Base-by-base conservation (phyloP, 257 asterid species). In the Orobanche coerulescens region DNA sequence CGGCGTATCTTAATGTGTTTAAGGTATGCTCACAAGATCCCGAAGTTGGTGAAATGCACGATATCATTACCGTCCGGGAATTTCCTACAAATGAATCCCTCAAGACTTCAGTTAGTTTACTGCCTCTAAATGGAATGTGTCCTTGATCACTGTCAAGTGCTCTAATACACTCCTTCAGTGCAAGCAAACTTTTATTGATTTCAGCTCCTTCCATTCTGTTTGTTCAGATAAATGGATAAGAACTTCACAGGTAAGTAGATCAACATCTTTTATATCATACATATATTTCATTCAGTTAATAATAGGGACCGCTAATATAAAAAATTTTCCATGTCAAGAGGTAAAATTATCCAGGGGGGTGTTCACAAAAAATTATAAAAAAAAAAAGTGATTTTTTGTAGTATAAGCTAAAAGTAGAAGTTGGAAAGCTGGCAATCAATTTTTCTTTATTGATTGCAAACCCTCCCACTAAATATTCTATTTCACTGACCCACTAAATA, bases 151-250 rank as follows among this genome's bases (percentile, higher is more conserved):
- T 91, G 76, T 91, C 97, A 50, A 91, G 97, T n/a, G 97, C 97
- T 76, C 97, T 80, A 57, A 91, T 91, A 77, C 97, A 91, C 78
- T 91, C 97, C 82, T 91, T 91, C 67, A 91, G 70, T n/a, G 97
- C 97, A 73, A 91, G 96, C 78, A 91, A 81, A 66, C 97, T 91
- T 85, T 87, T 87, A 73, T 91, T 91, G 61, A 91, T 91, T 83
- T 91, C 97, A 34, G 97, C 97, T 43, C 97, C 97, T 83, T 91
- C 97, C 79, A 88, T 87, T 77, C 97, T 91, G 88, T 72, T 64
- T 58, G 70, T 61, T 57, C 68, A 56, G 40, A 22, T 54, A 23
- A 62, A 55, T 49, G 48, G 44, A 12, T 47, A 1, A 6, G n/a
- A 8, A 46, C 50, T 61, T 26, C 48, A 20, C 15, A 33, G 52